phyloP scores from a whole-genome alignment of 257 asterid species.

The Solanum boliviense region DNA sequence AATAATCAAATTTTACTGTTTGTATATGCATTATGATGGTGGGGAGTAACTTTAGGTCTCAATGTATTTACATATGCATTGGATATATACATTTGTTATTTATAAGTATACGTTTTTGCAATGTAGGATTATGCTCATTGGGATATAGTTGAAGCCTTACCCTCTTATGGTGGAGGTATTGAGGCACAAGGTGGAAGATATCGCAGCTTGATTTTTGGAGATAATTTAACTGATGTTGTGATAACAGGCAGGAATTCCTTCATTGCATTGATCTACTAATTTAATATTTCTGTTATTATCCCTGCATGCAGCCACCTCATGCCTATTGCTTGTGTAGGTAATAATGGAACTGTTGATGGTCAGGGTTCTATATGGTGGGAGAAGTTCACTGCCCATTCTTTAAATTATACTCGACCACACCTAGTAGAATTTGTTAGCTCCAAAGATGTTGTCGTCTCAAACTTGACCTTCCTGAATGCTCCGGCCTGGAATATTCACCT shows the following conservation, averaged over 20 bases:
- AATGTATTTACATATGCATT: background rate
- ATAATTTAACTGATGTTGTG: slow-evolving; percentile 55
- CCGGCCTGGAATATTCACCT: slow-evolving; percentile 73
- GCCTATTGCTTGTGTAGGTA: slow-evolving; percentile 29
- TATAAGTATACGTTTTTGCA: background rate
- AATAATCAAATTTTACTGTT: background rate
- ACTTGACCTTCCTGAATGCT: slow-evolving; percentile 65
- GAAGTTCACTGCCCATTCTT: slow-evolving; percentile 23
- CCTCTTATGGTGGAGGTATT: slow-evolving; percentile 63
- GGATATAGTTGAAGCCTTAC: slow-evolving; percentile 65
- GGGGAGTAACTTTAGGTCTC: background rate
- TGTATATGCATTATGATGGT: background rate
- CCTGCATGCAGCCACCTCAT: background rate
- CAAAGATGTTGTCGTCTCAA: slow-evolving; percentile 45
- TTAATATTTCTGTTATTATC: background rate
- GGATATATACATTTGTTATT: background rate
- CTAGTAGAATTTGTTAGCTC: slow-evolving; percentile 51
- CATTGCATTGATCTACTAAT: background rate
- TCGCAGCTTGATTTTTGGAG: slow-evolving; percentile 56
- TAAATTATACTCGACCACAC: slow-evolving; percentile 71
- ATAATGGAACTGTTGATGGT: slow-evolving; percentile 72
- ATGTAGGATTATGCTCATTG: slow-evolving; percentile 52
- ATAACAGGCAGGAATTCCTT: slow-evolving; percentile 37
- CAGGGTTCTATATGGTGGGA: slow-evolving; percentile 89
- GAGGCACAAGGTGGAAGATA: slow-evolving; percentile 57